Conservation (phyloP, 1,139 yeast species). For the Maudiozyma humilis region DNA sequence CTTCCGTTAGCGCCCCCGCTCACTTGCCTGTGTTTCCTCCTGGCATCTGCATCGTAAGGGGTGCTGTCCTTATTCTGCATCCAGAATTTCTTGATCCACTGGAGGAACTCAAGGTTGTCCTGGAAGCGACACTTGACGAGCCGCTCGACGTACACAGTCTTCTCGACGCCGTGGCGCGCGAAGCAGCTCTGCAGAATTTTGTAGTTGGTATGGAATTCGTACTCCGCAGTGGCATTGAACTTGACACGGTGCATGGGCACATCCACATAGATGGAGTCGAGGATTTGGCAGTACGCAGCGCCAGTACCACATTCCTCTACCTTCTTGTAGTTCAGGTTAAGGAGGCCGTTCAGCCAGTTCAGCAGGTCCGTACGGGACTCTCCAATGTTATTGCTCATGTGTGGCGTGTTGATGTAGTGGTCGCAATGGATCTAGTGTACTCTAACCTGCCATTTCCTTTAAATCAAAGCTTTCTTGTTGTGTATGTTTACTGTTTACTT, state of each 20-base stretch:
- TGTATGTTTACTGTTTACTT: no score
- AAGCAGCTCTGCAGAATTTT: constrained; percentile 78
- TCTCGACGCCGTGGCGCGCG: constrained; percentile 59
- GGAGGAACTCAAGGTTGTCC: constrained; percentile 87
- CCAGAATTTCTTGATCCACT: constrained; percentile 87
- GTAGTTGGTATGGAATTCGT: constrained; percentile 72
- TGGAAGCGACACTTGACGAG: constrained; percentile 83
- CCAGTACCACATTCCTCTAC: constrained; percentile 96
- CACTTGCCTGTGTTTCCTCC: constrained; percentile 39
- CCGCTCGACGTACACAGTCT: constrained; percentile 71
- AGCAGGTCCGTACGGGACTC: constrained; percentile 79
- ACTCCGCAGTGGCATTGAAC: constrained; percentile 62
- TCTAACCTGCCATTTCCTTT: no score
- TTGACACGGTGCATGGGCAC: constrained; percentile 71
- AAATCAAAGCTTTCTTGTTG: no score
- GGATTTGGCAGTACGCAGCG: constrained; percentile 85
- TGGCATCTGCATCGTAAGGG: constrained; percentile 56
- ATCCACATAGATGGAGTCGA: constrained; percentile 78
- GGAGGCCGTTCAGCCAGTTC: constrained; percentile 72
- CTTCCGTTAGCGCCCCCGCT: constrained; percentile 11
- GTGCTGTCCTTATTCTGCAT: constrained; percentile 61
- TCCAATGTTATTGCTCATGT: constrained; percentile 36
- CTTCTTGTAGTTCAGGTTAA: constrained; percentile 58
- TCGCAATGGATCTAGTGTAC: no score
- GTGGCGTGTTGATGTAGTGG: no score